Evolutionary conservation across 139 green algal species (phyloP).

Genomic region (Eudorina sp.): DNA sequence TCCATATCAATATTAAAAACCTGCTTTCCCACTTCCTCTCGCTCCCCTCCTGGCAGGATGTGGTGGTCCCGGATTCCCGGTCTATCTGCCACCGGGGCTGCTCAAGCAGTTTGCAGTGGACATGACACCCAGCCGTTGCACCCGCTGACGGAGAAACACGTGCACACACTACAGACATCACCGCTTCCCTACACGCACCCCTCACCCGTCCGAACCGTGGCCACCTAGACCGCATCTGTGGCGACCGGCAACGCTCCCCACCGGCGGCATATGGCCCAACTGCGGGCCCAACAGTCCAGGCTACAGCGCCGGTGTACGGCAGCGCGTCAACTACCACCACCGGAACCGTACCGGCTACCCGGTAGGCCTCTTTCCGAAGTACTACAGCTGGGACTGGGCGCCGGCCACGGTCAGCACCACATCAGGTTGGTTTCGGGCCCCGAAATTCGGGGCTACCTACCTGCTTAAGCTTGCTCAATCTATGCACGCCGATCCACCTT

Average conservation of each 20-base stretch:
- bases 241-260: not conserved
- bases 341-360: conserved; percentile 56
- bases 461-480: too few relatives aligned
- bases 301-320: conserved; percentile 47
- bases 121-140: conserved; percentile 49
- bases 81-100: conserved; percentile 50
- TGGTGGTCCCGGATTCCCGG: conserved; percentile 61
- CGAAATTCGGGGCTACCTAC: too few relatives aligned
- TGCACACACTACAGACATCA: too few relatives aligned
- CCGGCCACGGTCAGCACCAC: conserved; percentile 53
- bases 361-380: not conserved
- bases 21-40: not conserved
- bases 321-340: conserved; percentile 50
- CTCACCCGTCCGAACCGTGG: not conserved
- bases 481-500: too few relatives aligned
- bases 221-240: conserved; percentile 14
- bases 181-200: not conserved
- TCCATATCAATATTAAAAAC: too few relatives aligned
- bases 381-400: conserved; percentile 18
- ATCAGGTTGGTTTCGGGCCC: too few relatives aligned
- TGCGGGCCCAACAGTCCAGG: conserved; percentile 11
- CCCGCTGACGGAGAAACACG: not conserved
- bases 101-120: conserved; percentile 50
- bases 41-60: conserved; percentile 2
- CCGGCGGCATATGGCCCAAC: conserved; percentile 36